Evolutionary conservation across 2,329 filamentous ascomycete species (phyloP), one percentile per base, ranked within the genome.

Genomic region (Paraphoma chrysanthemicola): DNA sequence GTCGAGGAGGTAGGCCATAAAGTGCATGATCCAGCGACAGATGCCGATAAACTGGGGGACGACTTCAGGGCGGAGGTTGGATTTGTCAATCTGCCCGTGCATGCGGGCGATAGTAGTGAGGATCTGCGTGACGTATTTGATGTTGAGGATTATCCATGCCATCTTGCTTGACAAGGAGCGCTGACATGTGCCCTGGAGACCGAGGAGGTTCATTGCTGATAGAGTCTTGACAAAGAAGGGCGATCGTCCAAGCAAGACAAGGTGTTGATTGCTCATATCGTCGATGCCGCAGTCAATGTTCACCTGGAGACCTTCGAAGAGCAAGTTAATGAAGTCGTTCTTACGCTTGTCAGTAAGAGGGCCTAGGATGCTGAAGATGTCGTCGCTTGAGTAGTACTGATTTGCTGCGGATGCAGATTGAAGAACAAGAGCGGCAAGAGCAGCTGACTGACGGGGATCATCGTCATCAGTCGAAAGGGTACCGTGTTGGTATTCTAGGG

Each of bases 201-300:
- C 91, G 9, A 97, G 80, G 50, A 91, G 88, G 54, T 91, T 89
- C 70, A 96, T 88, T 29, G 95, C 86, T 68, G 91, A 91, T 11
- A 97, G 81, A 54, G 88, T 91, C 53, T 91, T 84, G 57, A 92
- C 90, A 44, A 97, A 84, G 36, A 61, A 95, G 85, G 33, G 96
- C 80, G 56, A 88, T 83, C 71, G 77, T 45, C 72, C 71, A 8
- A 77, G 64, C 0, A 76, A 50, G 65, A 77, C 63, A 66, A 77
- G 63, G 36, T 75, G 67, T 30, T 75, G 72, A 44, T 64, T 66
- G 60, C 57, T 94, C 88, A 64, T 90, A 1, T 86, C 80, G 57
- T 96, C 91, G 47, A 91, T 85, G 0, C 92, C 90, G 70, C 93
- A 96, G 77, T 98, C 94, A 46, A 93, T 86, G 48, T 88, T 87